Evolutionary conservation across 441 rosid species (phyloP).

Genomic region (Euphorbia corollata): DNA sequence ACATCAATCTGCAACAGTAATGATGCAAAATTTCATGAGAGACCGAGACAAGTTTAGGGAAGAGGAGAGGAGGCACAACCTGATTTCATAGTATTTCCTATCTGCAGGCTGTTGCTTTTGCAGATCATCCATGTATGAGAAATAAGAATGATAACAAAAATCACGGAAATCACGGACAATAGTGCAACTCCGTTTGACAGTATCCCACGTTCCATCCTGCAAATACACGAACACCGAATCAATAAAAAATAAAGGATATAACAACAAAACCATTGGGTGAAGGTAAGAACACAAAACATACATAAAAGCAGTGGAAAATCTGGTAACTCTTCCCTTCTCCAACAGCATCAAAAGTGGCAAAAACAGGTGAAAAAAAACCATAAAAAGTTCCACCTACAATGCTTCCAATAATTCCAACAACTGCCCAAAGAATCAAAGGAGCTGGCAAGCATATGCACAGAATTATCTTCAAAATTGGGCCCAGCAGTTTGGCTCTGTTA

Average conservation of each 20-base stretch:
- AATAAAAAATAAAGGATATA: conserved; percentile 1
- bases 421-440: conserved; percentile 51
- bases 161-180: conserved; percentile 62
- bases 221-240: conserved; percentile 11
- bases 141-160: conserved; percentile 69
- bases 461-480: conserved; percentile 72
- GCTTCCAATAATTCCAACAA: conserved; percentile 55
- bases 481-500: conserved; percentile 64
- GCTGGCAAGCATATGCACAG: conserved; percentile 51
- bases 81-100: conserved; percentile 69
- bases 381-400: conserved; percentile 56
- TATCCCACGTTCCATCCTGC: conserved; percentile 95
- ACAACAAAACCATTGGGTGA: conserved; percentile 3
- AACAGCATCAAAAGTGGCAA: conserved; percentile 87
- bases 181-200: conserved; percentile 54
- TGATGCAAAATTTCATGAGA: conserved; percentile 3
- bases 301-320: conserved; percentile 67
- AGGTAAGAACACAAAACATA: conserved; percentile 27
- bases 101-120: conserved; percentile 32
- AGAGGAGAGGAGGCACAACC: conserved; percentile 33
- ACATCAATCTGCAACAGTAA: conserved; percentile 45
- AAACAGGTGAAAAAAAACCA: conserved; percentile 81
- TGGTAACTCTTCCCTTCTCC: conserved; percentile 68
- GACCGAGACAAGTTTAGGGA: background rate
- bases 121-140: conserved; percentile 67